Conservation (phyloP, 768 basidiomycete genomes). For the Clitopilus passeckerianus region DNA sequence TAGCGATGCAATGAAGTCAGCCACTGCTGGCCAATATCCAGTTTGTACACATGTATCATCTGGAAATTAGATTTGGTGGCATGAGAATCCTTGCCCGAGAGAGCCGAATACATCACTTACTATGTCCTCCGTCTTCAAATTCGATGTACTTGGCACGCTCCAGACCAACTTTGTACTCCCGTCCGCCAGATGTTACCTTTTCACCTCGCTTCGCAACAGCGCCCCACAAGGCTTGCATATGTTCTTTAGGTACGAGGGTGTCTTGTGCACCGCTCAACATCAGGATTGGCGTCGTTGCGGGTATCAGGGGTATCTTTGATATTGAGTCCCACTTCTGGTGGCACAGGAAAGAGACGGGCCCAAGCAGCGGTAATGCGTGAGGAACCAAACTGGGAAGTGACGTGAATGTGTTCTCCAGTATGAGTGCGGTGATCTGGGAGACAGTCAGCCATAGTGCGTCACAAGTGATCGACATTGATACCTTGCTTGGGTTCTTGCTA, state of each 20-base stretch:
- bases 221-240: constrained; percentile 75
- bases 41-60: constrained; percentile 53
- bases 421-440: constrained; percentile 63
- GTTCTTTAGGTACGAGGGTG: constrained; percentile 67
- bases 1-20: constrained; percentile 33
- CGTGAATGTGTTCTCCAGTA: constrained; percentile 93
- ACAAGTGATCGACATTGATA: constrained; percentile 20
- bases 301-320: constrained; percentile 48
- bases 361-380: constrained; percentile 65
- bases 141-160: constrained; percentile 54
- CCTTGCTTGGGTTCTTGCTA: constrained; percentile 67
- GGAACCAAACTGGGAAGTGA: constrained; percentile 84
- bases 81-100: constrained; percentile 1
- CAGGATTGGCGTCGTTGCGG: constrained; percentile 64
- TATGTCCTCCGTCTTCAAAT: constrained; percentile 51
- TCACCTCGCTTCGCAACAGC: constrained; percentile 52
- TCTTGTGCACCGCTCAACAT: constrained; percentile 76
- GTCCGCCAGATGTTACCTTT: constrained; percentile 30
- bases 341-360: constrained; percentile 73
- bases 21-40: constrained; percentile 50
- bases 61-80: constrained; percentile 12
- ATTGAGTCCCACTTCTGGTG: constrained; percentile 88
- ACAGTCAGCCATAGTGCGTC: background rate
- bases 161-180: constrained; percentile 39
- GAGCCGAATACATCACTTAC: constrained; percentile 24